Evolutionary conservation across 768 basidiomycete genomes (phyloP), one percentile per base, ranked within the genome.

Genomic region (Sistotremastrum niveocremeum): DNA sequence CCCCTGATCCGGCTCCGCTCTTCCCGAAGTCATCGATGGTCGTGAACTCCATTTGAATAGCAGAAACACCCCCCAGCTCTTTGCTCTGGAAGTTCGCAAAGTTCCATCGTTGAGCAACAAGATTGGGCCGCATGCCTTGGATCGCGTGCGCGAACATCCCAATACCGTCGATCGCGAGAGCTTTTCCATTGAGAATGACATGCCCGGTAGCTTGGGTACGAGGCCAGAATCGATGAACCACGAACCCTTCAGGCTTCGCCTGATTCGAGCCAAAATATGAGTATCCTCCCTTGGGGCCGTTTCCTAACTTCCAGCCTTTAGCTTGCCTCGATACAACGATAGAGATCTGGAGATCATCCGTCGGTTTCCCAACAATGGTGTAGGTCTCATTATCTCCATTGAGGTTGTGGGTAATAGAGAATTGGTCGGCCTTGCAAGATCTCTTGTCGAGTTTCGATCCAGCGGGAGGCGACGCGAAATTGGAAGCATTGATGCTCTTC

Each of bases 111-210:
- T 86, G 70, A 9, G 95, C 95, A 55, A 95, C 78, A 46, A 89
- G 74, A 64, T 99, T 86, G 42, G 94, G 91, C 6, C 90, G 77
- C 89, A 99, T 94, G 61, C 94, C 95, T 60, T 98, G 94, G 60
- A 98, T 95, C 39, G 94, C 94, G 62, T 94, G 87, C 12, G 93
- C 74, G 61, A 94, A 79, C 83, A 90, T 86, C 31, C 88, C 87
- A 35, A 73, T 66, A 39, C 84, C 85, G 33, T 73, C 60, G 46
- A 77, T 63, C 6, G 67, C 42, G 46, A 66, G 63, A 5, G 81
- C 81, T 47, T 74, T 63, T 39, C 85, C 86, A 33, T 77, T 73
- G 51, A 67, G 61, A 41, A 84, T 74, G 61, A 93, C 57, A 52
- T 76, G 72, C 4, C 93, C 93, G 29, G 69, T 67, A 11, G 71